phyloP scores from a whole-genome alignment of 352 stramenopile species.

The Aphanomyces euteiches region DNA sequence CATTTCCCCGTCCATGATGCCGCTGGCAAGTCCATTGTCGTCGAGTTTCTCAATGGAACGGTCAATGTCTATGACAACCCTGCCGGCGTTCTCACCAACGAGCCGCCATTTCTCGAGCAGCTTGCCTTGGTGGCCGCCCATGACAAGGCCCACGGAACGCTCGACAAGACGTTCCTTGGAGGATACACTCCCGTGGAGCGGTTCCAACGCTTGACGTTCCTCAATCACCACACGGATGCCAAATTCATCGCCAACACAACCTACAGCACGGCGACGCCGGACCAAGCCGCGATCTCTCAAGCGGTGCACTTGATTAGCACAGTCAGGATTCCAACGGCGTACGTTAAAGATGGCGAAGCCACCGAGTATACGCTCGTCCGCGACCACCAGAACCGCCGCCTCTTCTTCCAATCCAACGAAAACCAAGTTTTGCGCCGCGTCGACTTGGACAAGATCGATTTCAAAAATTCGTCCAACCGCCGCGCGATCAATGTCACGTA shows the following conservation, averaged over 20 bases:
- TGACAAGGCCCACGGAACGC: slow-evolving; percentile 28
- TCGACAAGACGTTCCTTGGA: slow-evolving; percentile 38
- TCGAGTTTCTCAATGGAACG: slow-evolving; percentile 62
- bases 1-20: slow-evolving; percentile 65
- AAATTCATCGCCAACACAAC: slow-evolving; percentile 52
- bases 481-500: slow-evolving; percentile 54
- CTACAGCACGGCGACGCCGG: slow-evolving; percentile 32
- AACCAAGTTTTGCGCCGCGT: slow-evolving; percentile 66
- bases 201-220: slow-evolving; percentile 61
- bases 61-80: slow-evolving; percentile 58
- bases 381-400: slow-evolving; percentile 52
- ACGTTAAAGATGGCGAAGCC: slow-evolving; percentile 40
- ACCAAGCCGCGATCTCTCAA: slow-evolving; percentile 54
- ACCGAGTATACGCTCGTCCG: slow-evolving; percentile 72
- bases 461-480: slow-evolving; percentile 40
- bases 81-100: slow-evolving; percentile 66
- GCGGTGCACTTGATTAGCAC: slow-evolving; percentile 62
- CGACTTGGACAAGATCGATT: slow-evolving; percentile 58
- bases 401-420: slow-evolving; percentile 68
- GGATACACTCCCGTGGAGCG: slow-evolving; percentile 55
- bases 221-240: slow-evolving; percentile 46
- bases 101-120: slow-evolving; percentile 48
- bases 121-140: slow-evolving; percentile 30
- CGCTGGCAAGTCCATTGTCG: slow-evolving; percentile 56
- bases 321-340: slow-evolving; percentile 40